phyloP scores from a whole-genome alignment of 2,329 filamentous ascomycete genomes.

The Apiospora phragmitis region DNA sequence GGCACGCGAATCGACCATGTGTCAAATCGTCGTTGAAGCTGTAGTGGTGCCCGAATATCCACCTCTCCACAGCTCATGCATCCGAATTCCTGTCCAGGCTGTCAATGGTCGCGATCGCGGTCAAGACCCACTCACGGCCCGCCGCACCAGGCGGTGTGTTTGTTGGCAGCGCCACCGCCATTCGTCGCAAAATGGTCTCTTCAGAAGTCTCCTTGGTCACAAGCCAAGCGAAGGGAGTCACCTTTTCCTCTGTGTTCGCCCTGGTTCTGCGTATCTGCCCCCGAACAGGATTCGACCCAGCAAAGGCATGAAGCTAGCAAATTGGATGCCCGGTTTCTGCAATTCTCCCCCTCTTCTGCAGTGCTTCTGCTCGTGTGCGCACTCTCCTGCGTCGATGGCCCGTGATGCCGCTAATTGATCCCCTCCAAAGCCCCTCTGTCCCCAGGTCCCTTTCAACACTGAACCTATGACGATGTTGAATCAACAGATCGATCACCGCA shows the following conservation, averaged over 20 bases:
- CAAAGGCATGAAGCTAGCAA: neutral
- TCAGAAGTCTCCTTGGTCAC: neutral
- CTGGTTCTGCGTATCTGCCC: neutral
- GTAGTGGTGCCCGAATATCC: slow-evolving; percentile 10
- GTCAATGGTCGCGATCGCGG: neutral
- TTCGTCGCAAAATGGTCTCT: neutral
- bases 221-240: neutral
- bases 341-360: neutral
- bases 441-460: neutral
- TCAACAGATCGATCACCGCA: neutral
- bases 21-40: slow-evolving; percentile 8
- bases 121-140: slow-evolving; percentile 1
- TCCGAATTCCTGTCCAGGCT: neutral
- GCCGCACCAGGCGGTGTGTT: slow-evolving; percentile 3
- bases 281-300: neutral
- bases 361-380: neutral
- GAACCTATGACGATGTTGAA: neutral
- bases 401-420: neutral
- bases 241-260: neutral
- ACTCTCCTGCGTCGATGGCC: neutral
- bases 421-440: neutral
- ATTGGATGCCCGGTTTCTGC: neutral
- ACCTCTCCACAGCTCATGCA: slow-evolving; percentile 9
- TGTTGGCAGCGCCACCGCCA: slow-evolving; percentile 5
- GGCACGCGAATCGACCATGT: neutral